Evolutionary conservation across 73 alveolate species (phyloP).

Genomic region (Paramecium sonneborni): DNA sequence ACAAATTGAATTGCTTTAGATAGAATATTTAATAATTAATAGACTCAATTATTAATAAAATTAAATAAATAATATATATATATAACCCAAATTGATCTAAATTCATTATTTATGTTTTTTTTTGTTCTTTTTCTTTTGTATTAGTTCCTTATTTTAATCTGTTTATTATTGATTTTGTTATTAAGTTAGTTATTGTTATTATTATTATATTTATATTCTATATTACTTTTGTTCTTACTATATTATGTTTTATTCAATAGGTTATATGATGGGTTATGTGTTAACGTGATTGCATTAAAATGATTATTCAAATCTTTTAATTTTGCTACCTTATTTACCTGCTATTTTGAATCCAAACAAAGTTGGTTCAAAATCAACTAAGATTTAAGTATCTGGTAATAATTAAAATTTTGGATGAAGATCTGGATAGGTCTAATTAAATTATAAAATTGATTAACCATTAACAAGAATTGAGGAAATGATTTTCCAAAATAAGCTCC

Average conservation of each 20-base stretch:
- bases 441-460: not conserved
- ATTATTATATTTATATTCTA: not conserved
- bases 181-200: not conserved
- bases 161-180: not conserved
- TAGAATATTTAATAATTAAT: too few relatives aligned
- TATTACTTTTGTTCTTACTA: not conserved
- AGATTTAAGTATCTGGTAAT: slow-evolving; percentile 21
- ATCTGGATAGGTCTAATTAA: slow-evolving; percentile 35
- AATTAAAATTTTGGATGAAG: slow-evolving; percentile 6
- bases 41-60: not conserved
- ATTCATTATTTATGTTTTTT: not conserved
- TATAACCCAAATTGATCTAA: not conserved
- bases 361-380: slow-evolving; percentile 49
- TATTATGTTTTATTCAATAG: not conserved
- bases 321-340: slow-evolving; percentile 24
- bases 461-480: slow-evolving; percentile 64
- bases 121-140: not conserved
- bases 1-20: too few relatives aligned
- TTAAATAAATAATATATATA: not conserved
- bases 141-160: not conserved
- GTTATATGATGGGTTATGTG: not conserved
- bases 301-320: not conserved
- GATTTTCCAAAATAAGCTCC: slow-evolving; percentile 83
- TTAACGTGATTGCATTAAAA: not conserved
- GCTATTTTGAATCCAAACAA: slow-evolving; percentile 46